Conservation (phyloP, 2,329 filamentous ascomycete genomes). For the Ophiostoma populinum region DNA sequence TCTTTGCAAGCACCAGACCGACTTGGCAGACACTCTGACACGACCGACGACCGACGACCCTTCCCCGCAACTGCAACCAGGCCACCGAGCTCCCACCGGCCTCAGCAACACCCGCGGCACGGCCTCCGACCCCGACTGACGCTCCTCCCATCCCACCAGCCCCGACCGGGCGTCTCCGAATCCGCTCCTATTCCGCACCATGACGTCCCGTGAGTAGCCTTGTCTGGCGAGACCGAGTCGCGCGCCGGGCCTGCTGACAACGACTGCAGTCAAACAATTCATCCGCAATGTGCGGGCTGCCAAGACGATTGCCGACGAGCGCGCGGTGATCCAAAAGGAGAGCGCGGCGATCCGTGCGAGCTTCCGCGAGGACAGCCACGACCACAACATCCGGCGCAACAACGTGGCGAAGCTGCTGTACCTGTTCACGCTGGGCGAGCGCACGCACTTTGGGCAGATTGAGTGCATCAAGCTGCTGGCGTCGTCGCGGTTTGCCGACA, state of each 20-base stretch:
- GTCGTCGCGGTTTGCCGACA: slow-evolving; percentile 94
- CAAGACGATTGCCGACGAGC: slow-evolving; percentile 97
- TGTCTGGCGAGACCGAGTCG: neutral
- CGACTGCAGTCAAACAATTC: slow-evolving; percentile 83
- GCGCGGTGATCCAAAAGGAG: slow-evolving; percentile 96
- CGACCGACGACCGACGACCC: too few relatives aligned
- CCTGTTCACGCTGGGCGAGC: slow-evolving; percentile 90
- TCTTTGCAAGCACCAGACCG: too few relatives aligned
- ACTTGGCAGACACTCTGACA: too few relatives aligned
- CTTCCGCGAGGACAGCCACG: slow-evolving; percentile 90
- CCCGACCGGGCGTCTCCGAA: slow-evolving; percentile 6
- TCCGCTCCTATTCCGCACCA: slow-evolving; percentile 2
- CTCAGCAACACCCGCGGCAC: too few relatives aligned
- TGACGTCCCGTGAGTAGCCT: slow-evolving; percentile 11
- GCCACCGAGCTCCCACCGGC: too few relatives aligned
- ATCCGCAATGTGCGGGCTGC: slow-evolving; percentile 97
- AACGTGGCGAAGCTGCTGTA: slow-evolving; percentile 98
- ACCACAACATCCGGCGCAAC: slow-evolving; percentile 83
- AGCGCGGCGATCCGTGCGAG: slow-evolving; percentile 94
- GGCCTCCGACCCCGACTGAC: neutral
- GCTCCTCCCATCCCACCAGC: neutral
- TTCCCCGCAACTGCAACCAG: too few relatives aligned
- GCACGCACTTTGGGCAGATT: slow-evolving; percentile 97
- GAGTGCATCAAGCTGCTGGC: slow-evolving; percentile 96
- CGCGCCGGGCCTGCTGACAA: too few relatives aligned